Conservation (phyloP, 2,329 filamentous ascomycete genomes). For the Cytospora paraplurivora region DNA sequence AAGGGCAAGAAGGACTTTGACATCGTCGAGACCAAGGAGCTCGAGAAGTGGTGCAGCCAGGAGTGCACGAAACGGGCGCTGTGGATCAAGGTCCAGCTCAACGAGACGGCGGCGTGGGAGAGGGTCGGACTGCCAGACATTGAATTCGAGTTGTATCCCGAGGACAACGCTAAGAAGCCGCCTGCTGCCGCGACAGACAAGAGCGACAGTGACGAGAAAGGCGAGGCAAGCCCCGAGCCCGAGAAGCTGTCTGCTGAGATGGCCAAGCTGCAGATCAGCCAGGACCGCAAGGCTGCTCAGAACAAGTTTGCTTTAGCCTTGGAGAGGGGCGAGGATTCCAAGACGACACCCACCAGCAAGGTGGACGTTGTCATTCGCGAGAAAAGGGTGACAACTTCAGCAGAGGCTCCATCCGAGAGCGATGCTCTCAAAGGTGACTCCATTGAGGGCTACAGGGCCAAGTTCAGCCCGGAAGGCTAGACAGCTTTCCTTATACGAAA, state of each 20-base stretch:
- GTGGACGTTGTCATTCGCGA: slow-evolving; percentile 55
- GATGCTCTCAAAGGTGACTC: slow-evolving; percentile 40
- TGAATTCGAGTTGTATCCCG: slow-evolving; percentile 60
- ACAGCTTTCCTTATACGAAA: not conserved
- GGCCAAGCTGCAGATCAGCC: slow-evolving; percentile 47
- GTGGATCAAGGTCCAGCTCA: slow-evolving; percentile 87
- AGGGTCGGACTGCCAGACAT: slow-evolving; percentile 61
- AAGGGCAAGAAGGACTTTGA: slow-evolving; percentile 56
- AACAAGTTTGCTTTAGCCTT: slow-evolving; percentile 50
- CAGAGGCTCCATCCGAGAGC: slow-evolving; percentile 42
- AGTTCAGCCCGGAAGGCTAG: slow-evolving; percentile 37
- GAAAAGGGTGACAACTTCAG: slow-evolving; percentile 47
- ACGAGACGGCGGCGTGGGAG: slow-evolving; percentile 83
- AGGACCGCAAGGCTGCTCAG: slow-evolving; percentile 44
- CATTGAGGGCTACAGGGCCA: slow-evolving; percentile 55
- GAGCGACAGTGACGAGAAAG: slow-evolving; percentile 6
- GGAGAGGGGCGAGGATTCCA: slow-evolving; percentile 47
- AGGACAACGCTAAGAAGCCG: slow-evolving; percentile 48
- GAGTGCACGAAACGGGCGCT: slow-evolving; percentile 77
- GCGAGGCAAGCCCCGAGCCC: slow-evolving; percentile 23
- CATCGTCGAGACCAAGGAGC: slow-evolving; percentile 70
- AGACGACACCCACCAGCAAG: slow-evolving; percentile 36
- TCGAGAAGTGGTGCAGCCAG: slow-evolving; percentile 86
- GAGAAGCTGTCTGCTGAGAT: slow-evolving; percentile 40
- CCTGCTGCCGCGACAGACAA: not conserved